These are phyloP conservation scores for Kwoniella dendrophila DNA, from an alignment of 768 basidiomycete species.

Conservation along the genomic window DNA sequence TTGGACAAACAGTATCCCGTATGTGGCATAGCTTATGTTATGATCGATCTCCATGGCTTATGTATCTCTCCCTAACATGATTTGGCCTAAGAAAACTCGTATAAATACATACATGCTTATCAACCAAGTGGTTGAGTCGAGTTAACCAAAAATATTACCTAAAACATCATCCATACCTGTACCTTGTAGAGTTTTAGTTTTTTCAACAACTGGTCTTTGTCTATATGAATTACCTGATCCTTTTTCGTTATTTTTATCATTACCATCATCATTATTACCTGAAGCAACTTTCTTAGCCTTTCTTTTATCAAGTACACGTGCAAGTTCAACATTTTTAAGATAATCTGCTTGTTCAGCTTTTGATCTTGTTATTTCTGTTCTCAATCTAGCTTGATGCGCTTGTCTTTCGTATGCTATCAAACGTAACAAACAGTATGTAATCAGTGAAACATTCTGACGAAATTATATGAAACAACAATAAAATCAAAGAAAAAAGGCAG, in stretches of 20 bases:
- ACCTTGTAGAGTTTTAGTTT: conserved; percentile 28
- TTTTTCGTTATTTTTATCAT: conserved; percentile 8
- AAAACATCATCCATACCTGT: conserved; percentile 49
- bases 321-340: conserved; percentile 89
- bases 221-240: conserved; percentile 24
- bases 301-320: conserved; percentile 64
- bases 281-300: conserved; percentile 45
- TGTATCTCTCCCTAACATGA: too few species aligned
- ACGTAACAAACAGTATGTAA: background rate
- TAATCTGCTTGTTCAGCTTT: conserved; percentile 87
- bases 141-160: conserved; percentile 50
- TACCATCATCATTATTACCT: conserved; percentile 8
- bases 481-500: too few species aligned
- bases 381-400: conserved; percentile 81
- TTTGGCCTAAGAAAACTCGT: too few species aligned
- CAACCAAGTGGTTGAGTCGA: background rate
- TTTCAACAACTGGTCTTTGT: conserved; percentile 42
- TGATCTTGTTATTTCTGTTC: conserved; percentile 86
- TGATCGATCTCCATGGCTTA: too few species aligned
- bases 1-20: too few species aligned
- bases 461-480: too few species aligned
- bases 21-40: too few species aligned
- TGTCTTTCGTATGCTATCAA: conserved; percentile 87
- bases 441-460: background rate
- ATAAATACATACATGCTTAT: background rate